Evolutionary conservation across 108 stramenopile species (phyloP), one percentile per base, ranked within the genome.

Genomic region (Pseudonitzschia delicatissima): DNA sequence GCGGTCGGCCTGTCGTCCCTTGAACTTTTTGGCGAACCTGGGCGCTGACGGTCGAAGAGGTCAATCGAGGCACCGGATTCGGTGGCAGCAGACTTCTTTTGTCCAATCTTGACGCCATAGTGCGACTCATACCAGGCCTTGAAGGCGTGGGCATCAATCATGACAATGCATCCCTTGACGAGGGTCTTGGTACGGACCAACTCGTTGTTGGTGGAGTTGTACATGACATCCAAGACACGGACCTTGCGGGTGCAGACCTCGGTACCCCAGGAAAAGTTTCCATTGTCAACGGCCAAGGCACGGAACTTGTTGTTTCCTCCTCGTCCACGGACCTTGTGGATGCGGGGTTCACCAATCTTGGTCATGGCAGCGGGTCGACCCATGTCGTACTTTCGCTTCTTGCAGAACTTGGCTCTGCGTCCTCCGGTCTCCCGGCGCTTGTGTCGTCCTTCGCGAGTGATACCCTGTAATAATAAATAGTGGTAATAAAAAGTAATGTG

Each of bases 151-250:
- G 97, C 97, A 82, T 99, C 99, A 57, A 99, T 91, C 62, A 97
- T 68, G 42, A 99, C 84, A 70, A 99, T 96, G 50, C 95, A 90
- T 49, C 96, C 96, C 94, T 99, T 99, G 37, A 99, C 99, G 18
- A 99, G 89, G 9, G 99, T 99, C 97, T 99, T 99, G 78, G 99
- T 99, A 76, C 99, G 96, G 65, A 99, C 98, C 71, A 99, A 83
- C 32, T 99, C 99, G 94, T 99, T 99, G 88, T 99, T 99, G 78
- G 97, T 96, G 55, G 98, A 94, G 78, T 99, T 99, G 96, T 98
- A 99, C 32, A 87, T 83, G 8, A 99, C 99, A 77, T 99, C 99
- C 71, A 99, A 84, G 57, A 99, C 96, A 83, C 97, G 96, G 32
- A 98, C 94, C 93, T 99, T 99, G 69, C 97, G 93, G 45, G 99